Evolutionary conservation across 148 eudicot species (phyloP).

Genomic region (Diospyros lotus): DNA sequence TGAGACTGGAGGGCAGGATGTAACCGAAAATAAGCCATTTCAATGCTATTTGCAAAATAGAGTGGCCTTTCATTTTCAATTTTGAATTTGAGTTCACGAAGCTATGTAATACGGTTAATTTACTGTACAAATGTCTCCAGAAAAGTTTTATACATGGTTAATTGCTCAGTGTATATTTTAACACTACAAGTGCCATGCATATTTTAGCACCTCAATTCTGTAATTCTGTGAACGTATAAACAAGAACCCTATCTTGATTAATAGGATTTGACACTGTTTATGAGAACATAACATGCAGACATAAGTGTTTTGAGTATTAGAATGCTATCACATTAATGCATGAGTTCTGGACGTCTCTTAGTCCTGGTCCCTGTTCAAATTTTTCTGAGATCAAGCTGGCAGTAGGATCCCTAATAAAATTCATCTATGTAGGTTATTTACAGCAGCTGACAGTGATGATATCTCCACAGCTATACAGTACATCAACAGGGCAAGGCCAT

Average conservation of each 20-base stretch:
- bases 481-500: conserved; percentile 71
- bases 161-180: too few relatives aligned
- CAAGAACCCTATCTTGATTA: neutral
- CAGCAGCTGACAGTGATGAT: conserved; percentile 99
- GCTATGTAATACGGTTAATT: too few relatives aligned
- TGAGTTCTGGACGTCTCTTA: neutral
- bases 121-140: too few relatives aligned
- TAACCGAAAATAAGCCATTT: too few relatives aligned
- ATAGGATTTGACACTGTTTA: neutral
- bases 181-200: too few relatives aligned
- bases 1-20: too few relatives aligned
- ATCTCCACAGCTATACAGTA: conserved; percentile 72
- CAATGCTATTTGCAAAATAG: too few relatives aligned
- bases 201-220: too few relatives aligned
- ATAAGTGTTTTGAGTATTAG: neutral
- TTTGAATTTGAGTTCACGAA: too few relatives aligned
- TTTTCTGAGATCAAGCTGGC: conserved; percentile 27
- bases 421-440: conserved; percentile 75
- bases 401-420: conserved; percentile 22
- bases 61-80: too few relatives aligned
- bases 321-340: neutral
- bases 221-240: too few relatives aligned
- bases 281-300: neutral
- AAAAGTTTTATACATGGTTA: too few relatives aligned
- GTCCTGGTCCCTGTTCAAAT: conserved; percentile 8